Evolutionary conservation across 768 basidiomycete genomes (phyloP), one percentile per base, ranked within the genome.

Genomic region (Leucocoprinus leucothites): DNA sequence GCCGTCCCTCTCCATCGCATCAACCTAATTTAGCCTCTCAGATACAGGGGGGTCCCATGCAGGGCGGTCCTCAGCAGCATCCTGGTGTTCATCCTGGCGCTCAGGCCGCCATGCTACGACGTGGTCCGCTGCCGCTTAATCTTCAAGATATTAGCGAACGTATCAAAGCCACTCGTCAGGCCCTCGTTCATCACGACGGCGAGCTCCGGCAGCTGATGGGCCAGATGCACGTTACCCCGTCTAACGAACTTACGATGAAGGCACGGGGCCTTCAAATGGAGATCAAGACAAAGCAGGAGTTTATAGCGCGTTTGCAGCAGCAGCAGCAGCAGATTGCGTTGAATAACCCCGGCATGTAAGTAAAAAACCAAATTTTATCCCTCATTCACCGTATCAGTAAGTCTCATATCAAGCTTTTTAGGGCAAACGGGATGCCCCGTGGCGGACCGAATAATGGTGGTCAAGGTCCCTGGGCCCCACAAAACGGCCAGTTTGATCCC

Each of bases 1-100:
- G 78, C 34, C 80, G 77, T 9, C 72, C 77, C 4, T 25, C 84
- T 79, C 16, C 69, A 56, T 71, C 74, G n/a, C 73, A 76, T 66
- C 61, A 69, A 61, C 61, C 68, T 16, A 65, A 63, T 41, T 62
- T 62, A 53, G 54, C 63, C 26, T 62, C 66, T 24, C 60, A 42
- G 38, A 60, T 60, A 31, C 57, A 57, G n/a, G n/a, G n/a, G 13
- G 57, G 48, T 1, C 22, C 51, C 8, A 53, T 60, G 52, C 46
- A 46, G 21, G 31, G 31, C 31, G 48, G 47, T 26, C 41, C 53
- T n/a, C 46, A 36, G 35, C 47, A 55, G 31, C 53, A 48, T n/a
- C 44, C 34, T 22, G 53, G 53, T 16, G 38, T 42, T 18, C 53
- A 26, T 38, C 53, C 46, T 21, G 36, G 48, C 22, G 41, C 24